Evolutionary conservation across 108 stramenopile species (phyloP).

Genomic region (Nitzschia sp.): DNA sequence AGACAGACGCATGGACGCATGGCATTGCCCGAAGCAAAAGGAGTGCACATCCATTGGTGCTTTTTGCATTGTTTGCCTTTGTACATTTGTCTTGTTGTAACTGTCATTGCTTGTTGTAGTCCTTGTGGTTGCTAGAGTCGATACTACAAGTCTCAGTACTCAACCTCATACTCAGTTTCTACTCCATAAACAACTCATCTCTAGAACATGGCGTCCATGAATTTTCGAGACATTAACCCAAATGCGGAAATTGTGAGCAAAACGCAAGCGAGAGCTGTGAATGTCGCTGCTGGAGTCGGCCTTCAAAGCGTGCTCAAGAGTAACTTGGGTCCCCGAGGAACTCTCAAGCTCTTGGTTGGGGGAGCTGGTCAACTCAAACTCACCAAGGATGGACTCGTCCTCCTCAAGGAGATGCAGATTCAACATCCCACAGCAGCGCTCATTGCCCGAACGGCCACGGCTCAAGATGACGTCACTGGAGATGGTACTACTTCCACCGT

Average conservation of each 20-base stretch:
- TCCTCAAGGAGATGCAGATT: conserved; percentile 99
- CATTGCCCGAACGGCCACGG: conserved; percentile 98
- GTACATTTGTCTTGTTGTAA: too few species aligned
- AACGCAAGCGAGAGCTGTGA: conserved; percentile 90
- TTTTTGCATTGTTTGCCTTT: too few species aligned
- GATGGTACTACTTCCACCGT: conserved; percentile 98
- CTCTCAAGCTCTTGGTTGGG: conserved; percentile 98
- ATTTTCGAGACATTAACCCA: conserved; percentile 60
- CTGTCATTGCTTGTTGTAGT: too few species aligned
- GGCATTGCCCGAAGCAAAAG: too few species aligned
- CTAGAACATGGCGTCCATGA: conserved; percentile 6
- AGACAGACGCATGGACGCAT: too few species aligned
- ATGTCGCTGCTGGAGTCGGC: conserved; percentile 93
- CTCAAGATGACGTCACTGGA: conserved; percentile 93
- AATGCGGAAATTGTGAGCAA: conserved; percentile 93
- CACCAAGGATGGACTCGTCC: conserved; percentile 98
- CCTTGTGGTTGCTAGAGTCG: too few species aligned
- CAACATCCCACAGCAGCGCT: conserved; percentile 98
- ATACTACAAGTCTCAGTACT: too few species aligned
- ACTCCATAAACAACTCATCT: not conserved
- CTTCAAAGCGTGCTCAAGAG: conserved; percentile 89
- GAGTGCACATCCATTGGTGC: too few species aligned
- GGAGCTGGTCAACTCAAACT: conserved; percentile 99
- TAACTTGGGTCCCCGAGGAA: conserved; percentile 96
- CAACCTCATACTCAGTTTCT: too few species aligned